Evolutionary conservation across 2,329 filamentous ascomycete genomes (phyloP).

Genomic region (Tothia fuscella): DNA sequence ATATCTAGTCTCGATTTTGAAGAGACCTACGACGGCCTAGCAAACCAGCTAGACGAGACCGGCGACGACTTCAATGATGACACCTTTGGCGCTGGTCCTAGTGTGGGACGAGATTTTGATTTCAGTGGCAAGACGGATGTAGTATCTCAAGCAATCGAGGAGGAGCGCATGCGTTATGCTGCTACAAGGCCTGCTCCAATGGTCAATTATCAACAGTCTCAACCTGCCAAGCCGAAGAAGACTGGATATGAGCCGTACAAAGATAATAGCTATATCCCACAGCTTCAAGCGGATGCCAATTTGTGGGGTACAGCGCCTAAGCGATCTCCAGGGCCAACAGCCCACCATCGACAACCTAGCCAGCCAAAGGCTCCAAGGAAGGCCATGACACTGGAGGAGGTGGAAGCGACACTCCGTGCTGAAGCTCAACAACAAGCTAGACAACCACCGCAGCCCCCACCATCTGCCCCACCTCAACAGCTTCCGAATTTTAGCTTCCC

Average conservation of each 20-base stretch:
- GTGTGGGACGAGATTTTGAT: conserved; percentile 86
- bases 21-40: conserved; percentile 92
- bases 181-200: conserved; percentile 40
- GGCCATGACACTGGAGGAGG: conserved; percentile 92
- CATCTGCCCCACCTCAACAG: conserved; percentile 15
- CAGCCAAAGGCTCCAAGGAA: conserved; percentile 44
- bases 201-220: conserved; percentile 28
- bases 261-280: conserved; percentile 74
- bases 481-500: conserved; percentile 7
- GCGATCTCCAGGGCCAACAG: conserved; percentile 30
- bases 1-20: conserved; percentile 72
- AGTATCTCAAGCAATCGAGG: conserved; percentile 72
- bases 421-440: conserved; percentile 11
- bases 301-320: conserved; percentile 74
- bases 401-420: conserved; percentile 79
- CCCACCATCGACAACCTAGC: conserved; percentile 19
- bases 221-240: conserved; percentile 48
- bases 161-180: conserved; percentile 77
- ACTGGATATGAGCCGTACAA: conserved; percentile 91
- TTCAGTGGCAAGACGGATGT: conserved; percentile 90
- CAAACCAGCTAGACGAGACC: conserved; percentile 79
- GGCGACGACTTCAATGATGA: conserved; percentile 96
- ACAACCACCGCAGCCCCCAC: conserved; percentile 17
- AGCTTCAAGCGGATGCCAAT: conserved; percentile 83
- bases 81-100: conserved; percentile 54